Evolutionary conservation across 169 alveolate species (phyloP).

Genomic region (Blepharisma undulans): DNA sequence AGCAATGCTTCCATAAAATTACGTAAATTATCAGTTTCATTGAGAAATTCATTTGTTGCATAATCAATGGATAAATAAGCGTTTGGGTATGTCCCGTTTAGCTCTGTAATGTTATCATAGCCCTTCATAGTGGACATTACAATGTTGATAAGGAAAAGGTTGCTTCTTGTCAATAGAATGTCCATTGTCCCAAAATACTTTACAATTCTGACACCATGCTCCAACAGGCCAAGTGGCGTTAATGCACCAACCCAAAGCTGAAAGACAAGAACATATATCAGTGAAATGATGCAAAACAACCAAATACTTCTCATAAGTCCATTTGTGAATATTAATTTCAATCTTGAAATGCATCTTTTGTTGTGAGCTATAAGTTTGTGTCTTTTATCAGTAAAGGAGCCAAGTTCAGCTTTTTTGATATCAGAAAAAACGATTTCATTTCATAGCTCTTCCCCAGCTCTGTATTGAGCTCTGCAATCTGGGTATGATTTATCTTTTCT

Average conservation of each 20-base stretch:
- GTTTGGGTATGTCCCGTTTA: background rate
- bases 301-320: background rate
- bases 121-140: background rate
- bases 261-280: background rate
- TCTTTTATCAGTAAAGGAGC: background rate
- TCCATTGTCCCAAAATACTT: background rate
- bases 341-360: background rate
- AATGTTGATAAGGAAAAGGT: background rate
- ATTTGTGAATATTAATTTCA: background rate
- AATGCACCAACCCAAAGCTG: background rate
- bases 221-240: background rate
- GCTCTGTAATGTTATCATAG: background rate
- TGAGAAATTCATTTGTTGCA: background rate
- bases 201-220: background rate
- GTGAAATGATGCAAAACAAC: background rate
- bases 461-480: background rate
- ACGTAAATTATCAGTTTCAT: background rate
- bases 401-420: background rate
- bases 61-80: background rate
- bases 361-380: background rate
- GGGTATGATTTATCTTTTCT: slow-evolving; percentile 31
- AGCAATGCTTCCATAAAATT: background rate
- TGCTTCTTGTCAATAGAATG: background rate
- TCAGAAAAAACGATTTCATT: background rate
- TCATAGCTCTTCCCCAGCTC: slow-evolving; percentile 17